Evolutionary conservation across 768 basidiomycete genomes (phyloP).

Genomic region (Rubroboletus satanas): DNA sequence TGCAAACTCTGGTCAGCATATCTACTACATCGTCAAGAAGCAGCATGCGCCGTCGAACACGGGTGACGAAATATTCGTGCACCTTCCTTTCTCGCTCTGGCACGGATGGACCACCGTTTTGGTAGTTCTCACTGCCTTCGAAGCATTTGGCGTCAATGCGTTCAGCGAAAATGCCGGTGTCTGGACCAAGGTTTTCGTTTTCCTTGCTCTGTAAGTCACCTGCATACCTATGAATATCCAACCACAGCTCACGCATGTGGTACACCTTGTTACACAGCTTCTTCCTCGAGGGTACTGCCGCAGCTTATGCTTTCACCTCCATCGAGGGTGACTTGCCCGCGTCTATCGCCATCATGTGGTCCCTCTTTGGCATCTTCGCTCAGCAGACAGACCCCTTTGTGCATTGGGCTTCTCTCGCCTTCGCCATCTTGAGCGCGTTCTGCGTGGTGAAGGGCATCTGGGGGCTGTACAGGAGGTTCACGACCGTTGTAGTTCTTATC

Average conservation of each 20-base stretch:
- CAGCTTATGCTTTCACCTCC: slow-evolving; percentile 91
- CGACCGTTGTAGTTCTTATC: slow-evolving; percentile 54
- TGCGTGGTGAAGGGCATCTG: slow-evolving; percentile 78
- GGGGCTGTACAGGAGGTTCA: slow-evolving; percentile 47
- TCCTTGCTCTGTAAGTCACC: slow-evolving; percentile 72
- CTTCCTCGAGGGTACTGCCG: slow-evolving; percentile 89
- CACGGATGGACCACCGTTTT: slow-evolving; percentile 91
- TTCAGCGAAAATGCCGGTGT: slow-evolving; percentile 61
- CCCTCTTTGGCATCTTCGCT: slow-evolving; percentile 89
- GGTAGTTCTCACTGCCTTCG: slow-evolving; percentile 76
- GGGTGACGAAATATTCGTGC: slow-evolving; percentile 84
- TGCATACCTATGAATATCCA: not conserved
- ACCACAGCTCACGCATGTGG: slow-evolving; percentile 6
- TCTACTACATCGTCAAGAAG: slow-evolving; percentile 94
- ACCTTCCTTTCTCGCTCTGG: slow-evolving; percentile 94
- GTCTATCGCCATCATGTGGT: slow-evolving; percentile 86
- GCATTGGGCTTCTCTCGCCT: slow-evolving; percentile 85
- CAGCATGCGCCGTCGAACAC: slow-evolving; percentile 60
- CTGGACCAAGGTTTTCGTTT: slow-evolving; percentile 94
- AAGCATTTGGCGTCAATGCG: slow-evolving; percentile 85
- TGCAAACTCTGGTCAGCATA: slow-evolving; percentile 48
- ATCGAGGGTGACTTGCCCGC: slow-evolving; percentile 91
- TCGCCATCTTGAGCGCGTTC: slow-evolving; percentile 78
- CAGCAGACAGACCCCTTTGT: slow-evolving; percentile 70
- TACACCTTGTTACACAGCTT: slow-evolving; percentile 43